Conservation (phyloP, 257 asterid genomes). For the Avicennia marina region DNA sequence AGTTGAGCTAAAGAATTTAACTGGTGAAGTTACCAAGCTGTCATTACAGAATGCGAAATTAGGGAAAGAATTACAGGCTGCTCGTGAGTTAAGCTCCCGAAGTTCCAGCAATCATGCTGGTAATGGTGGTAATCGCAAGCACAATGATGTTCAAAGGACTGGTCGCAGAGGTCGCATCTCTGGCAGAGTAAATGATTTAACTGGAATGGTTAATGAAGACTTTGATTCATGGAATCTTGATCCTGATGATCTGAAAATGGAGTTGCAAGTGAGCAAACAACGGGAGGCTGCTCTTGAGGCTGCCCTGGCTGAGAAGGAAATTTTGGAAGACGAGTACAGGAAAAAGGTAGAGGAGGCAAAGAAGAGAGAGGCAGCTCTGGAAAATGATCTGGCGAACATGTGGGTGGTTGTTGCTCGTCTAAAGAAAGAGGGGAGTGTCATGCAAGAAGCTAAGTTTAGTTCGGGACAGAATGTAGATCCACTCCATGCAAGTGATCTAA, state of each 20-base stretch:
- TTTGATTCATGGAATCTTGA: constrained; percentile 75
- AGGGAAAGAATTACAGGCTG: constrained; percentile 68
- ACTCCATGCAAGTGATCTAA: constrained; percentile 30
- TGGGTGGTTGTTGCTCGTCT: constrained; percentile 98
- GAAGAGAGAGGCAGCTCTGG: constrained; percentile 85
- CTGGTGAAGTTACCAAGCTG: constrained; percentile 90
- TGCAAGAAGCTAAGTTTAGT: constrained; percentile 37
- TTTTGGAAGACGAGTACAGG: constrained; percentile 69
- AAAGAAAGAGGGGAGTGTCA: constrained; percentile 57
- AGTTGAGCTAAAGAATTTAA: constrained; percentile 78
- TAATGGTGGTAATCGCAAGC: constrained; percentile 51
- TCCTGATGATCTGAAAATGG: constrained; percentile 74
- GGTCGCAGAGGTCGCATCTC: constrained; percentile 61
- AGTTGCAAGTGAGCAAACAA: constrained; percentile 86
- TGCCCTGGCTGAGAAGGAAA: constrained; percentile 83
- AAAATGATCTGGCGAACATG: constrained; percentile 97
- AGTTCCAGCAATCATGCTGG: constrained; percentile 35
- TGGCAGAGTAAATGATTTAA: constrained; percentile 45
- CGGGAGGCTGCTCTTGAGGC: constrained; percentile 83
- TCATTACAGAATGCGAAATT: constrained; percentile 73
- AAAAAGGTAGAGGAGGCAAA: constrained; percentile 77
- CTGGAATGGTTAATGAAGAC: constrained; percentile 56
- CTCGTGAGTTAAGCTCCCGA: constrained; percentile 62
- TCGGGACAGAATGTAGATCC: constrained; percentile 29
- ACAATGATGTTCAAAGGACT: constrained; percentile 44